Evolutionary conservation across 2,329 filamentous ascomycete genomes (phyloP).

Genomic region (Clarireedia sp.): DNA sequence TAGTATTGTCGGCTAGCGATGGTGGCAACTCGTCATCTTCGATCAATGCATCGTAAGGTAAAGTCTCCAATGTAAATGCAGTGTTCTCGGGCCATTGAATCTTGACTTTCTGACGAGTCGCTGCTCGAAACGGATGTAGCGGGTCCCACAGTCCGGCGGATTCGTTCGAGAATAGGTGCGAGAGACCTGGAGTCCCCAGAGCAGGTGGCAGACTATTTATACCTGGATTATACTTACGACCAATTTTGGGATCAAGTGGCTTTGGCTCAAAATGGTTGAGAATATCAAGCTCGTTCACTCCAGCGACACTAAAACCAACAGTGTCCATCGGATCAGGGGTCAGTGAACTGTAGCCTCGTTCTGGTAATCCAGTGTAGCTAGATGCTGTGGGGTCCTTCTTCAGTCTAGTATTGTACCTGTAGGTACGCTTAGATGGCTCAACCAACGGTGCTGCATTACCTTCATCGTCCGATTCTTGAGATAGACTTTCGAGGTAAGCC

Average conservation of each 20-base stretch:
- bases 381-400: neutral
- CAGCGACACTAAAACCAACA: neutral
- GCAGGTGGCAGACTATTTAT: conserved; percentile 20
- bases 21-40: conserved; percentile 21
- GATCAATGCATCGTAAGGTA: conserved; percentile 35
- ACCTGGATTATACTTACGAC: conserved; percentile 20
- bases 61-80: conserved; percentile 34
- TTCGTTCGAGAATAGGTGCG: conserved; percentile 6
- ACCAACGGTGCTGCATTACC: neutral
- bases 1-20: neutral
- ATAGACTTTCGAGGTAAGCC: neutral
- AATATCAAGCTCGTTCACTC: conserved; percentile 17
- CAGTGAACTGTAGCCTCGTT: neutral
- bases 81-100: conserved; percentile 28
- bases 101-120: neutral
- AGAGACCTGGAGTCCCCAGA: conserved; percentile 3
- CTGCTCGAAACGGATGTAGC: conserved; percentile 1
- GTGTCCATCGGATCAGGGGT: conserved; percentile 4
- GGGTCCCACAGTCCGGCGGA: conserved; percentile 6
- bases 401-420: conserved; percentile 4
- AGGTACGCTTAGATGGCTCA: neutral
- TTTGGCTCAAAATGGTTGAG: conserved; percentile 19
- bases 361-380: neutral
- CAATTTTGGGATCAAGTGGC: conserved; percentile 10
- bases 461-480: neutral